Base-by-base conservation (phyloP, 2,329 filamentous ascomycete genomes). In the Fusarium chlamydosporum region DNA sequence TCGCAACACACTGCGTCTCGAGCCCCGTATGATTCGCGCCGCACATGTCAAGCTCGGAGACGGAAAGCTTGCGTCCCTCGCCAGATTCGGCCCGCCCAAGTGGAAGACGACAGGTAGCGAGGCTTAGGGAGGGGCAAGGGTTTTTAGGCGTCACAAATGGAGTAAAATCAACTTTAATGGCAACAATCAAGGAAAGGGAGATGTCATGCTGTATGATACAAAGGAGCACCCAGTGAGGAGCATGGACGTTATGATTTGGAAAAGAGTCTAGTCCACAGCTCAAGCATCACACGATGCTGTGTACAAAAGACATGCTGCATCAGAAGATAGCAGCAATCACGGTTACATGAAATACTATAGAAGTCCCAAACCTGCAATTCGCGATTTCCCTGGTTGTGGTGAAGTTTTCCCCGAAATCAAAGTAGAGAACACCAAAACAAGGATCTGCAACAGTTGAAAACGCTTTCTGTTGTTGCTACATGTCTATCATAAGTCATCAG, bases 1-100 rank as follows among this genome's bases (percentile, higher is more conserved):
- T 40, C 87, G 91, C 65, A 86, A 86, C 64, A 95, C 92, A 18
- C 85, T 99, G 71, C 87, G 88, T 51, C 85, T 97, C 72, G 96
- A 99, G 82, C 95, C 96, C 40, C 86, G 96, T 59, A 92, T 98
- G 88, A 92, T 99, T 68, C 89, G 94, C 61, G 91, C 94, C 74
- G 90, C 89, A 27, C 89, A 95, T 63, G 94, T 98, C 60, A 96
- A 94, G 85, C 84, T 98, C 70, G 95, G 94, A 42, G 84, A 88
- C 62, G 85, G 85, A 61, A 85, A 84, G 73, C 79, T 91, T 33
- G 79, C 80, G 56, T 88, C 83, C 11, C 74, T 86, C 55, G 81
- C 82, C 40, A 79, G 80, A 43, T 85, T 87, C 56, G 85, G 84
- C 2, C 76, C 79, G 23, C 78, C 87, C 7, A 78, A 82, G 69